Evolutionary conservation across 257 asterid species (phyloP).

Genomic region (Galeopsis tetrahit): DNA sequence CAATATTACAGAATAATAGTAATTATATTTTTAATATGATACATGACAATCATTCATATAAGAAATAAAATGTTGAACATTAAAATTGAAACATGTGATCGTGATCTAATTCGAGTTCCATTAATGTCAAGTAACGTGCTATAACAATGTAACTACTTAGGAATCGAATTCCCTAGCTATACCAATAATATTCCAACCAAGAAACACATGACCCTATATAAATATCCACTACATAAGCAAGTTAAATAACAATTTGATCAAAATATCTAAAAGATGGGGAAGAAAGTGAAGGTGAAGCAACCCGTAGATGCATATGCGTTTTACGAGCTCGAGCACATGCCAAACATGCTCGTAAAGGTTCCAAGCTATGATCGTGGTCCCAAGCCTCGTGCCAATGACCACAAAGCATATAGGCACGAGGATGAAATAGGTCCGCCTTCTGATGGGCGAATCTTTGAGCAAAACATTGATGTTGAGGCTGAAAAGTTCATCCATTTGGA

Average conservation of each 20-base stretch:
- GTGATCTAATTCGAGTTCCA: too few species aligned
- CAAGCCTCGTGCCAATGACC: background rate
- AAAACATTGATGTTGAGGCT: slow-evolving; percentile 45
- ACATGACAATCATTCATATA: too few species aligned
- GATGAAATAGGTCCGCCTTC: background rate
- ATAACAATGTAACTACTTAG: background rate
- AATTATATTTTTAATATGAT: too few species aligned
- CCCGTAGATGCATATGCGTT: slow-evolving; percentile 35
- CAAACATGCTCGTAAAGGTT: slow-evolving; percentile 6
- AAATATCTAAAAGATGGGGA: slow-evolving; percentile 16
- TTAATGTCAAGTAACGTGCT: background rate
- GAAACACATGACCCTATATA: slow-evolving; percentile 25
- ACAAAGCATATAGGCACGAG: background rate
- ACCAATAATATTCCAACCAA: background rate
- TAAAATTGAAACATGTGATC: too few species aligned
- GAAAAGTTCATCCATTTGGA: slow-evolving; percentile 44
- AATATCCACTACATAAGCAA: background rate
- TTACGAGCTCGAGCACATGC: slow-evolving; percentile 44
- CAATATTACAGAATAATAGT: too few species aligned
- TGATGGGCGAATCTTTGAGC: background rate
- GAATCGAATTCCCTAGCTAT: slow-evolving; percentile 46
- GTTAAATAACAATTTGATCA: background rate
- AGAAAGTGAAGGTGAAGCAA: slow-evolving; percentile 16
- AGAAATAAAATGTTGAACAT: too few species aligned
- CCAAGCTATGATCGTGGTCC: slow-evolving; percentile 15